A percentile compares a stretch with the other conserved stretches of the same genome.
Conservation (phyloP, 225 moss, liverwort and hornwort species). For the Climacium dendroides region DNA sequence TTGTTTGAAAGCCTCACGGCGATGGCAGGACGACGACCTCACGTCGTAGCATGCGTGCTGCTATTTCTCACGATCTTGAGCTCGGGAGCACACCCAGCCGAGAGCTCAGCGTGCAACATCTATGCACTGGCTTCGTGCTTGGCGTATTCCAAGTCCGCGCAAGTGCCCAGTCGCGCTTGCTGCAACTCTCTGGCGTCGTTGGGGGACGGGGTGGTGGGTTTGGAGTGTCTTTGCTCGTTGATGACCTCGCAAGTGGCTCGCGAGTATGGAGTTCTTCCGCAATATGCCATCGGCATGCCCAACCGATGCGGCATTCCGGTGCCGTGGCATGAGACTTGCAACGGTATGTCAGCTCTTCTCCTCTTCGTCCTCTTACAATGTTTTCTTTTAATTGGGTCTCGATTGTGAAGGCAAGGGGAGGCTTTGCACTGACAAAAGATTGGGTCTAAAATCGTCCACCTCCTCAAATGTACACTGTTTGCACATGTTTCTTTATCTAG, state of each 20-base stretch:
- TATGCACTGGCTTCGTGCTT: slow-evolving; percentile 13
- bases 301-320: slow-evolving; percentile 17
- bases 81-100: background rate
- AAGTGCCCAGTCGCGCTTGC: slow-evolving; percentile 17
- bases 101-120: slow-evolving; percentile 11
- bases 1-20: background rate
- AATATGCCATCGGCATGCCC: slow-evolving; percentile 31
- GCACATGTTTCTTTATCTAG: too few relatives aligned
- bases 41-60: background rate
- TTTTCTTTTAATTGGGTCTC: too few relatives aligned
- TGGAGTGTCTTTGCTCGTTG: slow-evolving; percentile 17
- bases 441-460: too few relatives aligned
- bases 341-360: background rate
- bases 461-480: too few relatives aligned
- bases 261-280: slow-evolving; percentile 7
- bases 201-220: slow-evolving; percentile 1
- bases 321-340: slow-evolving; percentile 22
- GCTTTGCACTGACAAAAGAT: background rate
- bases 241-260: slow-evolving; percentile 11
- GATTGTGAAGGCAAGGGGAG: background rate
- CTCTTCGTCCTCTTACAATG: background rate
- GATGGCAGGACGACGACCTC: background rate
- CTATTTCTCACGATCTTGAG: background rate
- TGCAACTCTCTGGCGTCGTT: slow-evolving; percentile 6
- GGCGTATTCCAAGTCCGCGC: slow-evolving; percentile 2